Base-by-base conservation (phyloP, 495 filamentous ascomycete genomes). In the Apiosordaria backusii region DNA sequence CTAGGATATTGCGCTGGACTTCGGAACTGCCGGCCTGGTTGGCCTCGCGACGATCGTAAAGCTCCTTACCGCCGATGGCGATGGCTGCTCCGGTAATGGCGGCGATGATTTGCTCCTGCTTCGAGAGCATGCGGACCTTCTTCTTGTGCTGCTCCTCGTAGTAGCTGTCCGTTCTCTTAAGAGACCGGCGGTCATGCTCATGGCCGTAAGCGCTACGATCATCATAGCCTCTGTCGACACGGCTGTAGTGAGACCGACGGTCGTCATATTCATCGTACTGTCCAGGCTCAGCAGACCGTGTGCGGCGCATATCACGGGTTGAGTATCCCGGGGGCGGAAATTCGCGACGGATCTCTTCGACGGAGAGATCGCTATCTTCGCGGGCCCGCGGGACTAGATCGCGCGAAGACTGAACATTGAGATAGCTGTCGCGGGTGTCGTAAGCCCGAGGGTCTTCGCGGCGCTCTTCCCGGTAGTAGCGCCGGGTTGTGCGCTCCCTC, bases 311-410 rank as follows among this genome's bases (percentile, higher is more conserved):
- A 74, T 86, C 77, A 57, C 84, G 79, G 64, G 78, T 55, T 74
- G 76, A 70, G 67, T 82, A 80, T 57, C 79, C 80, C 75, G 88
- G 80, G 29, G 89, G 87, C 0, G 86, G 88, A 67, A 89, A 91
- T 35, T 90, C 87, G 59, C 88, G 84, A 65, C 81, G 83, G 57
- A 90, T 81, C 76, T 90, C 86, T 76, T 92, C 89, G 67, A 90
- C 77, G 2, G 85, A 83, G 26, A 87, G 79, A 64, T 88, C 87
- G 68, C 82, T 82, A 66, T 88, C 85, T 65, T 82, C 79, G 60
- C 84, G 82, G 21, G 78, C 73, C 21, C 83, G 83, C 60, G 83
- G 83, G 25, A 90, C 79, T 52, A 88, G 70, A 58, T 85, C 85
- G 66, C 73, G 79, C 26, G 76, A 77, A 23, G 67, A 60, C 53